A percentile compares a stretch with the other conserved stretches of the same genome.
Conservation (phyloP, 441 rosid genomes). For the Rhodomyrtus psidioides region DNA sequence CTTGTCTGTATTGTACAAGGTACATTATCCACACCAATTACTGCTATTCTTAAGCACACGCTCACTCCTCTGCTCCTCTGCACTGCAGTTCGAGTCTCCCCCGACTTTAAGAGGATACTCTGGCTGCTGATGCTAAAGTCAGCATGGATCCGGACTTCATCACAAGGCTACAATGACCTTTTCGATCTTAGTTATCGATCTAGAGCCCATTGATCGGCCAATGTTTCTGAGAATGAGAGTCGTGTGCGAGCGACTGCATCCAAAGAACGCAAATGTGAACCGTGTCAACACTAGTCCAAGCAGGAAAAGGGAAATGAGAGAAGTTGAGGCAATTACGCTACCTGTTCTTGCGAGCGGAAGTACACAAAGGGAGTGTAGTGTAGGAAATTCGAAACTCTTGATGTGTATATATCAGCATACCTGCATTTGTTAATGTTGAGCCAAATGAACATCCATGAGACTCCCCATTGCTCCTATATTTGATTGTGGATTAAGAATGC, state of each 20-base stretch:
- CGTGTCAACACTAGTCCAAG: neutral
- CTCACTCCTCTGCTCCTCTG: neutral
- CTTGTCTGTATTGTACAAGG: neutral
- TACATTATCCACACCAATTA: neutral
- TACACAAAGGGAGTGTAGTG: conserved; percentile 89
- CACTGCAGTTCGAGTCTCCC: neutral
- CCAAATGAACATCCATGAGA: neutral
- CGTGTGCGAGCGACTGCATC: conserved; percentile 88
- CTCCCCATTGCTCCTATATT: neutral
- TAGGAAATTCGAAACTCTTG: conserved; percentile 90
- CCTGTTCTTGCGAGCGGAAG: conserved; percentile 97
- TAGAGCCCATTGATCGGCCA: conserved; percentile 18
- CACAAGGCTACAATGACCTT: neutral
- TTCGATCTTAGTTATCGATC: neutral
- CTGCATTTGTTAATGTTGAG: conserved; percentile 25
- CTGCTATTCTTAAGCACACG: neutral
- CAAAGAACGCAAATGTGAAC: neutral
- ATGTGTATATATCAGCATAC: conserved; percentile 94
- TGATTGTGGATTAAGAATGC: neutral
- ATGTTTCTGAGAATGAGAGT: conserved; percentile 39
- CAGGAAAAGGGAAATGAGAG: neutral
- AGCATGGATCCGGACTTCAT: neutral
- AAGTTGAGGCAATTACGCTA: conserved; percentile 3
- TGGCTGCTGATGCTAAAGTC: neutral
- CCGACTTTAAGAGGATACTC: neutral